A percentile compares a stretch with the other conserved stretches of the same genome.
Evolutionary conservation across 306 rosid species (phyloP).

Genomic region (Boehmeria nivea): DNA sequence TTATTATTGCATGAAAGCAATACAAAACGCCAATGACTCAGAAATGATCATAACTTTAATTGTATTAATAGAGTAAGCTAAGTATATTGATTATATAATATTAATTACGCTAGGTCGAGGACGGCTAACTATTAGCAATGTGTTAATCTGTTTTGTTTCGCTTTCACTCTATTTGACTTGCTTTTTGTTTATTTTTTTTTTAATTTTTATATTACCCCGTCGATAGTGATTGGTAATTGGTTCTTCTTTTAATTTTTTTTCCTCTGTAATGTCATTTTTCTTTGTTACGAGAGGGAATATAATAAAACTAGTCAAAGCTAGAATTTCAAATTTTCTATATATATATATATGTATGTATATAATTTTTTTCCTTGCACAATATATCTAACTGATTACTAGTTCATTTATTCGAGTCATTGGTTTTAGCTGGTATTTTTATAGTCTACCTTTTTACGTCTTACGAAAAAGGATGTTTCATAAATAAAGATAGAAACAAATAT

Average conservation of each 20-base stretch:
- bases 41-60: constrained; percentile 2
- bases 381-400: no score
- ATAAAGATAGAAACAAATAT: neutral
- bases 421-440: no score
- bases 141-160: constrained; percentile 36
- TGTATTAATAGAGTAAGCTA: neutral
- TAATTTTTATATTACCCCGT: neutral
- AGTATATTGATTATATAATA: neutral
- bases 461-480: neutral
- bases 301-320: neutral
- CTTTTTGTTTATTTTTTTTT: neutral
- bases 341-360: no score
- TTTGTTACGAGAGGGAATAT: neutral
- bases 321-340: neutral
- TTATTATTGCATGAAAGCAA: constrained; percentile 36
- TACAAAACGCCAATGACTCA: constrained; percentile 34
- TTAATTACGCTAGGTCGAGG: constrained; percentile 6
- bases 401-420: no score
- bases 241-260: constrained; percentile 2
- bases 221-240: constrained; percentile 19
- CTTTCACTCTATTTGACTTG: constrained; percentile 44
- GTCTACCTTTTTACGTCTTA: no score
- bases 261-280: neutral
- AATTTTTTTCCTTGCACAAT: no score
- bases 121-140: constrained; percentile 23